phyloP scores from a whole-genome alignment of 108 stramenopile species.

The Cyclostephanos invisitatus region DNA sequence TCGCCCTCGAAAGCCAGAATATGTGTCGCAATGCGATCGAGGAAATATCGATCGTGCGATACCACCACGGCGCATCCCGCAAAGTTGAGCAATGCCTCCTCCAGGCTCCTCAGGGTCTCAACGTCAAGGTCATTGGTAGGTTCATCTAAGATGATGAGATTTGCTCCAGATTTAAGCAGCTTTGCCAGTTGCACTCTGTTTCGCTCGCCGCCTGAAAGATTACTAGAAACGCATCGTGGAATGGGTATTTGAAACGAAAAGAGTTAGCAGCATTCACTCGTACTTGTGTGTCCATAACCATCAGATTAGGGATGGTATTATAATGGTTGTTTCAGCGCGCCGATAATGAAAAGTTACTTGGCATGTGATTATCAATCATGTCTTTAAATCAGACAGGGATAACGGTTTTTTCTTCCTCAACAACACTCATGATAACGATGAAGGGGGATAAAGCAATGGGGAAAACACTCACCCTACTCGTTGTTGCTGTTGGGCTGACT shows the following conservation, averaged over 20 bases:
- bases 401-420: constrained; percentile 3
- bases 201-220: constrained; percentile 91
- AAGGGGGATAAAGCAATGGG: not conserved
- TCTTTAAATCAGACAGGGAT: constrained; percentile 6
- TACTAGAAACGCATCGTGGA: constrained; percentile 13
- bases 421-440: not conserved
- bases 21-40: constrained; percentile 94
- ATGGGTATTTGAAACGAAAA: not conserved
- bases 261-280: not conserved
- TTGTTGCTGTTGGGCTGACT: constrained; percentile 83
- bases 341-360: constrained; percentile 14
- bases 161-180: constrained; percentile 84
- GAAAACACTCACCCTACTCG: constrained; percentile 63
- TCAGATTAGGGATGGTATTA: not conserved
- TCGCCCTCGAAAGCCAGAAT: constrained; percentile 96
- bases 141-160: constrained; percentile 91
- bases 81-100: constrained; percentile 92
- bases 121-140: constrained; percentile 93
- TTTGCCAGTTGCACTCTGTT: constrained; percentile 94
- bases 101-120: constrained; percentile 84
- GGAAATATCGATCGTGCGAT: constrained; percentile 95
- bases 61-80: constrained; percentile 94
- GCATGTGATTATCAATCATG: constrained; percentile 16
- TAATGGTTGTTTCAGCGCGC: constrained; percentile 8
- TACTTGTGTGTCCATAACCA: not conserved